Conservation (phyloP, 768 basidiomycete genomes). For the Lactarius hengduanensis region DNA sequence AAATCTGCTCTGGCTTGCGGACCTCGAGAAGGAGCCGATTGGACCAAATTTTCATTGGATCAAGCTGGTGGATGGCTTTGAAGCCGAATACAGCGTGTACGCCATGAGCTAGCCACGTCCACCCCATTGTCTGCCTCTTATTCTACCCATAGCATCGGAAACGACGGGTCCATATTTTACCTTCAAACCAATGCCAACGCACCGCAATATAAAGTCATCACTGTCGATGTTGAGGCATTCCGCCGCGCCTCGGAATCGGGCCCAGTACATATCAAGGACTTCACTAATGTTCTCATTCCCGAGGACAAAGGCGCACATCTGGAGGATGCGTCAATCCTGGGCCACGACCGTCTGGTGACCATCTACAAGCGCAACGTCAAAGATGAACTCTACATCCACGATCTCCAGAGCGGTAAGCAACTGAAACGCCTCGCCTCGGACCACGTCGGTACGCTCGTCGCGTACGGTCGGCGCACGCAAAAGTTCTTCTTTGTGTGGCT, state of each 20-base stretch:
- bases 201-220: slow-evolving; percentile 63
- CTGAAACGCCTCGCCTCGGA: slow-evolving; percentile 58
- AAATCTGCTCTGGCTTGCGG: slow-evolving; percentile 73
- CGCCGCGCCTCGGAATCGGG: slow-evolving; percentile 13
- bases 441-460: slow-evolving; percentile 62
- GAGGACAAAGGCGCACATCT: slow-evolving; percentile 65
- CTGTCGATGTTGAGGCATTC: slow-evolving; percentile 54
- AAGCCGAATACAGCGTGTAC: slow-evolving; percentile 63
- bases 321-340: slow-evolving; percentile 47
- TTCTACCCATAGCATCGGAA: slow-evolving; percentile 50
- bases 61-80: slow-evolving; percentile 68
- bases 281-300: slow-evolving; percentile 60
- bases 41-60: slow-evolving; percentile 68
- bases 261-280: slow-evolving; percentile 37
- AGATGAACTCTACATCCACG: slow-evolving; percentile 75
- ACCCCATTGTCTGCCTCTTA: not conserved
- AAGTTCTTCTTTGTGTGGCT: slow-evolving; percentile 62
- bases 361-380: slow-evolving; percentile 77
- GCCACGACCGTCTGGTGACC: slow-evolving; percentile 55
- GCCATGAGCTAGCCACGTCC: slow-evolving; percentile 30
- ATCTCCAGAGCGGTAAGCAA: slow-evolving; percentile 47
- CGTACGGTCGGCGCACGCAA: slow-evolving; percentile 52
- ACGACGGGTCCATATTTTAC: slow-evolving; percentile 61
- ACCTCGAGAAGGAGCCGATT: slow-evolving; percentile 58
- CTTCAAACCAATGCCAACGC: slow-evolving; percentile 65